phyloP scores from a whole-genome alignment of 352 stramenopile species.

The Pythium phragmiticola region DNA sequence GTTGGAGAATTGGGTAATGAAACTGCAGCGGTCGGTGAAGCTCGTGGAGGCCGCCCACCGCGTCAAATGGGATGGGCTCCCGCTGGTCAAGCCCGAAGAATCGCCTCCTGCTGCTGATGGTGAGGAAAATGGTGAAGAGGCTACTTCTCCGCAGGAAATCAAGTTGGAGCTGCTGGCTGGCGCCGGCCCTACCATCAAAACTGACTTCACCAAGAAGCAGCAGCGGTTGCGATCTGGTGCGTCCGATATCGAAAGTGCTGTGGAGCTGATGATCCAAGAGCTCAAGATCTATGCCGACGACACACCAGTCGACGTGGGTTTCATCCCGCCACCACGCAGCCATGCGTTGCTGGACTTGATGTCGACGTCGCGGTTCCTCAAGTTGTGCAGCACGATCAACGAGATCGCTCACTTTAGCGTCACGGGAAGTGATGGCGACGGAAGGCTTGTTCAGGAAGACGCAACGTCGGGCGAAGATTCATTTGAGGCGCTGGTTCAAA shows the following conservation, averaged over 20 bases:
- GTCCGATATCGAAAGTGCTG: slow-evolving; percentile 48
- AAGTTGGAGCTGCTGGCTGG: slow-evolving; percentile 44
- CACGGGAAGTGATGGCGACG: slow-evolving; percentile 8
- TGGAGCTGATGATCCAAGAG: slow-evolving; percentile 67
- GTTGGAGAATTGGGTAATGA: slow-evolving; percentile 69
- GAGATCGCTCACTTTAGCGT: slow-evolving; percentile 66
- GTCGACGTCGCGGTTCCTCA: slow-evolving; percentile 70
- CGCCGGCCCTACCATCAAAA: slow-evolving; percentile 65
- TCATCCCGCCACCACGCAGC: slow-evolving; percentile 51
- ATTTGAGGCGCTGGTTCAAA: slow-evolving; percentile 63
- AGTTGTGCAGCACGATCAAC: slow-evolving; percentile 71
- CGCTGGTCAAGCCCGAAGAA: slow-evolving; percentile 30
- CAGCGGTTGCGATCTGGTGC: slow-evolving; percentile 64
- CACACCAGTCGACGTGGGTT: slow-evolving; percentile 42
- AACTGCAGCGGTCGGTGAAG: slow-evolving; percentile 71
- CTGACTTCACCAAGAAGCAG: slow-evolving; percentile 71
- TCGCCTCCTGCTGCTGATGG: slow-evolving; percentile 2
- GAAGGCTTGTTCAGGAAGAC: not conserved
- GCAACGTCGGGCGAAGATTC: slow-evolving; percentile 3
- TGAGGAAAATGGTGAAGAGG: slow-evolving; percentile 36
- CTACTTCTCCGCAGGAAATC: slow-evolving; percentile 23
- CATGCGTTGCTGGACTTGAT: slow-evolving; percentile 63
- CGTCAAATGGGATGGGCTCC: slow-evolving; percentile 58
- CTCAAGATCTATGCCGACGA: slow-evolving; percentile 64
- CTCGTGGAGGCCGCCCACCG: slow-evolving; percentile 75